phyloP scores from a whole-genome alignment of 73 alveolate species.

The Tetrahymena thermophila region DNA sequence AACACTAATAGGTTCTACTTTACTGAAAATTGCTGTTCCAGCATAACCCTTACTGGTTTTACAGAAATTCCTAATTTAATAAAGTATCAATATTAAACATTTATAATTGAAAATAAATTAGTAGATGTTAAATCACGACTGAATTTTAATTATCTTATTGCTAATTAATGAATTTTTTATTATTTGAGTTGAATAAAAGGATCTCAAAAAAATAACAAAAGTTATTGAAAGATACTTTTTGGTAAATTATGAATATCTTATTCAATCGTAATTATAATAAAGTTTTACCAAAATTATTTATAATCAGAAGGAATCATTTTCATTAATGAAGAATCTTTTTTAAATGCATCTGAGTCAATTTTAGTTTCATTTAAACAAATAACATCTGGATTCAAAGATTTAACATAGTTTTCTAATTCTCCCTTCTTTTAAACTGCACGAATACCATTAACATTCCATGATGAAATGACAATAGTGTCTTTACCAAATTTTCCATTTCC shows the following conservation, averaged over 20 bases:
- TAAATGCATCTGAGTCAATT: conserved; percentile 54
- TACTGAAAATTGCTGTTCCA: conserved; percentile 86
- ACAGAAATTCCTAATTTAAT: conserved; percentile 72
- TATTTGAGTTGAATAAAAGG: too few relatives aligned
- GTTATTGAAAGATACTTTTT: too few relatives aligned
- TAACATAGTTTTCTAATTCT: conserved; percentile 52
- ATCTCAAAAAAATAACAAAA: too few relatives aligned
- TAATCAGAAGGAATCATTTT: neutral
- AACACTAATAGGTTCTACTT: conserved; percentile 74
- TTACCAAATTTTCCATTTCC: conserved; percentile 41
- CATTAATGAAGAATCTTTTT: conserved; percentile 8
- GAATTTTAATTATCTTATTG: too few relatives aligned
- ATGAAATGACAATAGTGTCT: conserved; percentile 8
- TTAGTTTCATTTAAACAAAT: conserved; percentile 81
- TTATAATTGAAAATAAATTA: too few relatives aligned
- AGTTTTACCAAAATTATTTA: conserved; percentile 2
- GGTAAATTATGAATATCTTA: too few relatives aligned
- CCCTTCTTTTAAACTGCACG: conserved; percentile 73
- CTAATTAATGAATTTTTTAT: too few relatives aligned
- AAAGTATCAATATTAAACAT: neutral
- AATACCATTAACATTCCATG: conserved; percentile 90
- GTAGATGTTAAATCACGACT: too few relatives aligned
- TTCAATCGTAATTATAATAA: neutral
- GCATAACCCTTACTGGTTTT: conserved; percentile 78
- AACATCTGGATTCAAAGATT: conserved; percentile 51